Evolutionary conservation across 352 stramenopile genomes (phyloP).

Genomic region (Elongisporangium senticosum): DNA sequence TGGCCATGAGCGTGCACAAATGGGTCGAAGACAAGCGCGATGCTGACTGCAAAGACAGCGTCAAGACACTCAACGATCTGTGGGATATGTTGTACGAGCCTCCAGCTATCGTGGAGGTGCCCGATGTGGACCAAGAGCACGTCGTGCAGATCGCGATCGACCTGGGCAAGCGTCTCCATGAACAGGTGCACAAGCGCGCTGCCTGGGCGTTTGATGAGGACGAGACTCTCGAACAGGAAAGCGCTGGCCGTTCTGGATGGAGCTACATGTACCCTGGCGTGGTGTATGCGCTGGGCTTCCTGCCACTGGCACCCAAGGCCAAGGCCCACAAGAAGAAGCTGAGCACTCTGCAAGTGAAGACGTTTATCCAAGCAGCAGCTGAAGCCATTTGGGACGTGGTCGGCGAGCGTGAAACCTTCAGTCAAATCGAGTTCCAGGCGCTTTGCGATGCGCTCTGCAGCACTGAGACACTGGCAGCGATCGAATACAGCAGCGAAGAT

Average conservation of each 20-base stretch:
- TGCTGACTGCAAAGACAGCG: constrained; percentile 53
- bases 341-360: constrained; percentile 81
- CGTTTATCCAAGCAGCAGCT: constrained; percentile 73
- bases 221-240: background rate
- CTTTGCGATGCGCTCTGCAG: constrained; percentile 51
- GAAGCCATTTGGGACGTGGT: constrained; percentile 67
- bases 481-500: constrained; percentile 30
- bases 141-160: constrained; percentile 40
- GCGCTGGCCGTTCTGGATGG: constrained; percentile 18
- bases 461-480: constrained; percentile 21
- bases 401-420: constrained; percentile 34
- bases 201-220: constrained; percentile 51
- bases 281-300: constrained; percentile 65
- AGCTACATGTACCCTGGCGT: constrained; percentile 66
- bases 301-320: constrained; percentile 23
- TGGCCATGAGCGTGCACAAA: constrained; percentile 86
- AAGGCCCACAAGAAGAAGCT: constrained; percentile 48
- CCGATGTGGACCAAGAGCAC: constrained; percentile 35
- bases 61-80: constrained; percentile 76
- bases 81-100: constrained; percentile 58
- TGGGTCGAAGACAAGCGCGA: constrained; percentile 77
- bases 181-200: constrained; percentile 45
- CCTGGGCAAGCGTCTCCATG: constrained; percentile 33
- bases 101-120: constrained; percentile 62
- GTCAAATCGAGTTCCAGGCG: constrained; percentile 70